Conservation (phyloP, 2,329 filamentous ascomycete genomes). For the Penicillium sp. region DNA sequence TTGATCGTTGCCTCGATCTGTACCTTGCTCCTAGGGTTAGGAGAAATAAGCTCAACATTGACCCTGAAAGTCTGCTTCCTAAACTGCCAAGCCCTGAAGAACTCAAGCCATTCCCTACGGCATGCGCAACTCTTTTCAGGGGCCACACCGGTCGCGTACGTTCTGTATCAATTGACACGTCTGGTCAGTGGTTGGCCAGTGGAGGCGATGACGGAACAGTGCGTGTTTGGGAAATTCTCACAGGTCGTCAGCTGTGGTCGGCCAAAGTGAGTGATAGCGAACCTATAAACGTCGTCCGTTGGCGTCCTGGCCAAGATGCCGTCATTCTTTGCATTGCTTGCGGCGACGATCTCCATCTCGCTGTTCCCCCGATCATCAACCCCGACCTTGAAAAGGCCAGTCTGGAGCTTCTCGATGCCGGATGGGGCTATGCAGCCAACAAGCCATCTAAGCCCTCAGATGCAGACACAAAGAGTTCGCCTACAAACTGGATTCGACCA, state of each 20-base stretch:
- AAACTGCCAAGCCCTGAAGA: constrained; percentile 92
- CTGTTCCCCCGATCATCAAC: constrained; percentile 69
- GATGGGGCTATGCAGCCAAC: constrained; percentile 87
- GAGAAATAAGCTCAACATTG: constrained; percentile 93
- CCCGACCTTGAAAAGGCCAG: constrained; percentile 71
- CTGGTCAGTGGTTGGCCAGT: constrained; percentile 79
- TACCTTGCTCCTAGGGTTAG: constrained; percentile 90
- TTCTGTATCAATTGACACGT: constrained; percentile 77
- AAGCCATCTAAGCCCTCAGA: constrained; percentile 49
- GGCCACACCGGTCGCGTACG: constrained; percentile 88
- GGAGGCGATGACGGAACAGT: constrained; percentile 93
- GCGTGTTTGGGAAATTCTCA: constrained; percentile 81
- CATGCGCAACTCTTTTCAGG: constrained; percentile 79
- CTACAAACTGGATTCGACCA: constrained; percentile 80
- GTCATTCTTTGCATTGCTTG: constrained; percentile 78
- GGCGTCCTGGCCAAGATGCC: constrained; percentile 79
- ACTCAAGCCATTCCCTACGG: constrained; percentile 88
- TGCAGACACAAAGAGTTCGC: constrained; percentile 55
- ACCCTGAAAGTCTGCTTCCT: constrained; percentile 85
- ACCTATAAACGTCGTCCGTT: constrained; percentile 79
- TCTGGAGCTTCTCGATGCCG: constrained; percentile 73
- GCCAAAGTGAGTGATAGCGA: constrained; percentile 72
- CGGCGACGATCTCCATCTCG: constrained; percentile 80
- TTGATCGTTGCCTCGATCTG: constrained; percentile 90
- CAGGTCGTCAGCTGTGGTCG: constrained; percentile 83